A percentile compares a stretch with the other conserved stretches of the same genome.
phyloP scores from a whole-genome alignment of 306 rosid genomes.

The Cucurbita moschata region DNA sequence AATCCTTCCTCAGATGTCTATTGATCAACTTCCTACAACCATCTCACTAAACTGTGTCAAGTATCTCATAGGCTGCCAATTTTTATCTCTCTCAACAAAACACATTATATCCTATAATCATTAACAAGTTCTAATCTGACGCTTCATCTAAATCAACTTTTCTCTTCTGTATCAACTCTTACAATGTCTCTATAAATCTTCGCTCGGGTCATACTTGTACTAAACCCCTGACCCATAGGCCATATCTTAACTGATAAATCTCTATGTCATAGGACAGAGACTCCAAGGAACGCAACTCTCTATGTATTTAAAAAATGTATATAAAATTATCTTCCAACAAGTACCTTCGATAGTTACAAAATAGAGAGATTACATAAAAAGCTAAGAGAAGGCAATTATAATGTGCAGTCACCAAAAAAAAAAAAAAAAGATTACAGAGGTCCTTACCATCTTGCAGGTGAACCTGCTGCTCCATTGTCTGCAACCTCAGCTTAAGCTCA shows the following conservation, averaged over 20 bases:
- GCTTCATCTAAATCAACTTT: not conserved
- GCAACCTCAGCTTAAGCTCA: constrained; percentile 86
- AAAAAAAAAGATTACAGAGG: not conserved
- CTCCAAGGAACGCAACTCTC: not conserved
- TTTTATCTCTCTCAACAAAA: not conserved
- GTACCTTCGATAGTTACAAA: not conserved
- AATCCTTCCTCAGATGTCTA: not conserved
- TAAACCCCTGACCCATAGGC: not conserved
- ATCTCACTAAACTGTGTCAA: not conserved
- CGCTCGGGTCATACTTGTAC: not conserved
- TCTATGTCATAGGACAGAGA: not conserved
- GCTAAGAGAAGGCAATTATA: not conserved
- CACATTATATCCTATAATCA: not conserved
- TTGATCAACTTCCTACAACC: not conserved
- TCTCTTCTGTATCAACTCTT: not conserved
- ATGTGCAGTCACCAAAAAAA: not conserved
- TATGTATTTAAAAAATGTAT: not conserved
- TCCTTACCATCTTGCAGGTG: constrained; percentile 87
- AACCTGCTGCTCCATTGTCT: constrained; percentile 96
- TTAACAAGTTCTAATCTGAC: not conserved
- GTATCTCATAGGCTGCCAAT: not conserved
- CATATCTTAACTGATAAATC: not conserved
- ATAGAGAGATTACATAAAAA: not conserved
- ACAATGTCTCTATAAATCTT: not conserved
- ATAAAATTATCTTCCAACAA: not conserved